These are phyloP conservation scores for Lanmaoa rubissima DNA, from an alignment of 768 basidiomycete genomes.

Conservation along the genomic window DNA sequence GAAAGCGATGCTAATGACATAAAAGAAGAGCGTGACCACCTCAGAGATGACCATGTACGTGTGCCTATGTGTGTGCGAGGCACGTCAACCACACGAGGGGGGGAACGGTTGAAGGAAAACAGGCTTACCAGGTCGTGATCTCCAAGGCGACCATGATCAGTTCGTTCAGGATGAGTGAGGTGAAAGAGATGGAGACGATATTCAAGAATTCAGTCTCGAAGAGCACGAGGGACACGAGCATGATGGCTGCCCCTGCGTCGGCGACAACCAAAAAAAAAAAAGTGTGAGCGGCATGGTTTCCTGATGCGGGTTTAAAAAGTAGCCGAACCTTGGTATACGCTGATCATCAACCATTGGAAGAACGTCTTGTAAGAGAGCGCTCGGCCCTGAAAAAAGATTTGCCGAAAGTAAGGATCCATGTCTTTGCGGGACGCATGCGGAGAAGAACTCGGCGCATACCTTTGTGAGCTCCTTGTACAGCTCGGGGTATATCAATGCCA, in stretches of 20 bases:
- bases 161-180: conserved; percentile 92
- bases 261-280: background rate
- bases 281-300: background rate
- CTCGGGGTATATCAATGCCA: conserved; percentile 95
- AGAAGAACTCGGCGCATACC: conserved; percentile 39
- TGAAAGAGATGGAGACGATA: conserved; percentile 98
- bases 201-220: conserved; percentile 98
- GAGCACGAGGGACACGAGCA: conserved; percentile 94
- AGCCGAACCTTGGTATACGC: conserved; percentile 85
- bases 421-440: background rate
- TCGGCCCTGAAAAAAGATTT: conserved; percentile 63
- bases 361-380: conserved; percentile 96
- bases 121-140: conserved; percentile 88
- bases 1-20: conserved; percentile 88
- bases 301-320: too few species aligned
- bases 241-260: conserved; percentile 84
- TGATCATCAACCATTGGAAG: conserved; percentile 97
- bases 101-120: background rate
- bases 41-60: conserved; percentile 93
- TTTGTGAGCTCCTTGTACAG: conserved; percentile 97
- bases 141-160: conserved; percentile 98
- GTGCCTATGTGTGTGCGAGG: conserved; percentile 56
- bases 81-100: background rate
- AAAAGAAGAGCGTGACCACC: conserved; percentile 83
- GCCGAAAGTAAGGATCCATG: background rate